Evolutionary conservation across 768 basidiomycete genomes (phyloP), one percentile per base, ranked within the genome.

Genomic region (Macrolepiota fuliginosa): DNA sequence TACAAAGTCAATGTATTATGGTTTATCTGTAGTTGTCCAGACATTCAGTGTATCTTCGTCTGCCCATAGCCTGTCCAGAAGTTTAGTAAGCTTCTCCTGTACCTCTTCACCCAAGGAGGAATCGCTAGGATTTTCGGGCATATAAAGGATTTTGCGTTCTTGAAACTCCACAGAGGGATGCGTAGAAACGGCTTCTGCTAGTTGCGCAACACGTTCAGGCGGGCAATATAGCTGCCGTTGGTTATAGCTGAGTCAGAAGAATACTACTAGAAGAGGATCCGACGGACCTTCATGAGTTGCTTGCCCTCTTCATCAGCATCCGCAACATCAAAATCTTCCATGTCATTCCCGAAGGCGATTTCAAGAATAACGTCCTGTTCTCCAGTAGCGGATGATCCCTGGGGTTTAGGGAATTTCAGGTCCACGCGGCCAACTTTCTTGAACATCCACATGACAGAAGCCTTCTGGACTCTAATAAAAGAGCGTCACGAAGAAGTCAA

Each of bases 381-480:
- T 12, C 59, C 61, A 7, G 69, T 70, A 4, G 71, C 62, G 62
- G 75, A 71, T 24, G 72, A 71, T 58, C 72, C 69, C 22, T 32
- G 29, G 29, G 29, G 35, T 73, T 10, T 82, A 61, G 15, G 76
- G 66, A 17, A 86, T 76, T 58, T 74, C 77, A 36, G 46, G 24
- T 61, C 60, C 17, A 89, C 78, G 57, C 76, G 76, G 17, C 87
- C 88, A 68, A 78, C 75, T 29, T 82, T 77, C 61, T 77, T 73
- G 66, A 90, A 90, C 79, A 89, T 82, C 69, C 83, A 90, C 63
- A 81, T 82, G 25, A 89, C 87, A 0, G 87, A 82, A 2, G 88
- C 77, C 40, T 85, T 73, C 39, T 83, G 86, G 37, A 84, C 86
- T 46, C 88, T 89, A 65, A 12, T 58, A 56, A 37, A 40, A n/a